These are phyloP conservation scores for Jatropha multifida DNA, from an alignment of 441 rosid species.

Conservation along the genomic window DNA sequence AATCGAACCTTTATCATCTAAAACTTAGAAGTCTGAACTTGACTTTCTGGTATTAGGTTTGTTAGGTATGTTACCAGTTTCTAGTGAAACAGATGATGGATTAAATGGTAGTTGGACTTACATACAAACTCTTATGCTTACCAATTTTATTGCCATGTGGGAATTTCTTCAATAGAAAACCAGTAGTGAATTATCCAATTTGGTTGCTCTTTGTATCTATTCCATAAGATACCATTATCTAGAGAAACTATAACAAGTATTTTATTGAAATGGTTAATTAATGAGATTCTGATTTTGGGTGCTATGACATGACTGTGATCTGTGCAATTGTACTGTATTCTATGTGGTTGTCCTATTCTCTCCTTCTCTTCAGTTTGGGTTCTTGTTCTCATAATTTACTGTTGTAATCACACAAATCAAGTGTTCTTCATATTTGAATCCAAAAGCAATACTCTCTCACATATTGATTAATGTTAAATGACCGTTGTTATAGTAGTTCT, in stretches of 20 bases:
- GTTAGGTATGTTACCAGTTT: neutral
- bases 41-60: neutral
- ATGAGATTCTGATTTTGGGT: neutral
- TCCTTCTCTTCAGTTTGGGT: neutral
- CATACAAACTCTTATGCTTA: neutral
- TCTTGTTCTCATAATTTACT: neutral
- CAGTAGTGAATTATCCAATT: neutral
- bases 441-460: neutral
- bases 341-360: neutral
- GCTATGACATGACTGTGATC: neutral
- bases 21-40: neutral
- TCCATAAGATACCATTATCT: neutral
- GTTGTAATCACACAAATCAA: neutral
- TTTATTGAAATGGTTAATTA: neutral
- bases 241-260: neutral
- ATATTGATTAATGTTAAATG: neutral
- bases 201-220: neutral
- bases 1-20: neutral
- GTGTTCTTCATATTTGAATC: neutral
- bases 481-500: neutral
- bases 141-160: neutral
- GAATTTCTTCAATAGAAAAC: neutral
- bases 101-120: neutral
- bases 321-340: neutral
- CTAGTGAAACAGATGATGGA: neutral